phyloP scores from a whole-genome alignment of 176 grass and related monocot species.

The Triticum turgidum region DNA sequence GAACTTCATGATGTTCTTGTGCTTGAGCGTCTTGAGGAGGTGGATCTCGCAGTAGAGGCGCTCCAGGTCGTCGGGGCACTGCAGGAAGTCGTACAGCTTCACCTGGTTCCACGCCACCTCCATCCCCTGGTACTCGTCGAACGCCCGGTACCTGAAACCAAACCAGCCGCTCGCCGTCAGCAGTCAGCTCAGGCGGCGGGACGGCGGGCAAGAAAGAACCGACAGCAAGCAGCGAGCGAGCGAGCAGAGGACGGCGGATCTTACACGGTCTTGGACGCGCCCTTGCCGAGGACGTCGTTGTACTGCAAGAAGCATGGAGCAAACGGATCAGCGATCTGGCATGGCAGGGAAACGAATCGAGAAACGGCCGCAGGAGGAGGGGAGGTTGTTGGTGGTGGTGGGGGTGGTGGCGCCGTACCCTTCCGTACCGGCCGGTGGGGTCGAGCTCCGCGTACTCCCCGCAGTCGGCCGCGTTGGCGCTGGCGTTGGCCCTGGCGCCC shows the following conservation, averaged over 20 bases:
- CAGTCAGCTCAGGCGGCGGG: conserved; percentile 5
- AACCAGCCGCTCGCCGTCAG: not conserved
- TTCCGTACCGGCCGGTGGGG: conserved; percentile 87
- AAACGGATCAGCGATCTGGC: conserved; percentile 26
- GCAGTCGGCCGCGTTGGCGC: conserved; percentile 32
- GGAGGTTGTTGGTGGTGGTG: not conserved
- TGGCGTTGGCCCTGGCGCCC: conserved; percentile 33
- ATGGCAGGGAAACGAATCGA: conserved; percentile 5
- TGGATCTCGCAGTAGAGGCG: conserved; percentile 99
- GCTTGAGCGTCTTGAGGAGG: conserved; percentile 90
- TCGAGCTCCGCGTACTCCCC: conserved; percentile 84
- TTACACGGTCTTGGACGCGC: conserved; percentile 97
- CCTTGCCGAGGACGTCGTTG: conserved; percentile 87
- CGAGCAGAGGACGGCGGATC: conserved; percentile 20
- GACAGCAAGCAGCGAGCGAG: not conserved
- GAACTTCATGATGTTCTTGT: conserved; percentile 98
- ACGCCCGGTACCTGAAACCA: conserved; percentile 68
- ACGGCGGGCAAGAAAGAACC: too few relatives aligned
- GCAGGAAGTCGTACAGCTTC: conserved; percentile 89
- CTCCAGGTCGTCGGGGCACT: conserved; percentile 78
- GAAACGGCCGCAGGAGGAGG: conserved; percentile 11
- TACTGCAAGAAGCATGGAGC: conserved; percentile 45
- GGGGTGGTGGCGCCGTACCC: conserved; percentile 54
- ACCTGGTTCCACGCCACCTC: conserved; percentile 99
- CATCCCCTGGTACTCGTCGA: conserved; percentile 94